Conservation (phyloP, 192 early-diverging fungal species). For the Radiomyces spectabilis region DNA sequence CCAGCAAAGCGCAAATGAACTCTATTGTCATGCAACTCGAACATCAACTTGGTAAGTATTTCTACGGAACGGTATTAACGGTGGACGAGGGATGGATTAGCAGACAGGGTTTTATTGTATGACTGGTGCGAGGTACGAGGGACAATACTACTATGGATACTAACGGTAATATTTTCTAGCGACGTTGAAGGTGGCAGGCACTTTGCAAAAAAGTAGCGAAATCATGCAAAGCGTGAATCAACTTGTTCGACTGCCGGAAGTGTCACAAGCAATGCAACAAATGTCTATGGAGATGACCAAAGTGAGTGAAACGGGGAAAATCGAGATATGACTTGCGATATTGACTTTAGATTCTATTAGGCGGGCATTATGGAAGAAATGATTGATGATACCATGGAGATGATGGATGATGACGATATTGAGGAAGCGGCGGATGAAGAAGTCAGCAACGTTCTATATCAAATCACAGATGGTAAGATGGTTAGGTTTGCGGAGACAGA, state of each 20-base stretch:
- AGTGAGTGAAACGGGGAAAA: conserved; percentile 28
- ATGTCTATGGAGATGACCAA: conserved; percentile 97
- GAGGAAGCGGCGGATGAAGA: conserved; percentile 94
- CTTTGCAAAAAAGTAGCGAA: conserved; percentile 78
- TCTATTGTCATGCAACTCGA: conserved; percentile 85
- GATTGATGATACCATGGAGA: conserved; percentile 85
- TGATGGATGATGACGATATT: conserved; percentile 79
- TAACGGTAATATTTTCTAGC: too few relatives aligned
- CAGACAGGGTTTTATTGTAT: too few relatives aligned
- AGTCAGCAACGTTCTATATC: conserved; percentile 83
- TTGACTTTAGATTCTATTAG: conserved; percentile 29
- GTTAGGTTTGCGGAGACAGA: neutral
- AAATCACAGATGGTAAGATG: conserved; percentile 76
- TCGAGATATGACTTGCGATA: neutral
- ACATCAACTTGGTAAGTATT: conserved; percentile 79
- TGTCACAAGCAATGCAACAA: conserved; percentile 80
- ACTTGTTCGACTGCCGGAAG: conserved; percentile 79
- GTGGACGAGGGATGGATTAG: too few relatives aligned
- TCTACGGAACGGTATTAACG: too few relatives aligned
- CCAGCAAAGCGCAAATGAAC: conserved; percentile 89
- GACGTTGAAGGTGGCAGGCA: conserved; percentile 80
- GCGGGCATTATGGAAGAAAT: conserved; percentile 96
- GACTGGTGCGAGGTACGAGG: too few relatives aligned
- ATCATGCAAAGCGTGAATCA: conserved; percentile 90
- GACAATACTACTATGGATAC: too few relatives aligned